Evolutionary conservation across 192 early-diverging fungal genomes (phyloP), one percentile per base, ranked within the genome.

Genomic region (Gryganskiella cystojenkinii): DNA sequence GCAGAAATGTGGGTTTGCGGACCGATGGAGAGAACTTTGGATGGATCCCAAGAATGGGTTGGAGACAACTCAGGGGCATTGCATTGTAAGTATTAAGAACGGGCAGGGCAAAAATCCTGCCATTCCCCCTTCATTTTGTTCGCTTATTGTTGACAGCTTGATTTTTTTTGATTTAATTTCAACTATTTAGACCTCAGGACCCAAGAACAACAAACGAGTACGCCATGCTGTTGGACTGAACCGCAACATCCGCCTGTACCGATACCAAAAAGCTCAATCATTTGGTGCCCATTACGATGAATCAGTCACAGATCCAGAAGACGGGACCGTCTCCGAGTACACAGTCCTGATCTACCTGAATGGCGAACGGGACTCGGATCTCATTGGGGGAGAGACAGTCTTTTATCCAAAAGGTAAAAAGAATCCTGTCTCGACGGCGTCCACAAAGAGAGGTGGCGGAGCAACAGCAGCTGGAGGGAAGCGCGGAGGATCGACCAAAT

Each of bases 241-340:
- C 42, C 82, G 81, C 9, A 87, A 86, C 81, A 86, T 89, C 34
- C 82, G 86, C 9, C 79, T 89, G n/a, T 89, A 89, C 60, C 69
- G 88, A 13, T 89, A 89, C 59, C 83, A 83, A n/a, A 81, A 83
- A 2, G 86, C 86, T 1, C 82, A 89, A 67, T 80, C 82, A 9
- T 89, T 89, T 43, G 88, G 84, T 24, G 82, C 83, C 30, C 88
- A 89, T 66, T 89, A 89, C 22, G 88, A 89, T 59, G 88, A 89
- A 58, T 82, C 83, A 17, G 84, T 87, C 19, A 72, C 71, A 46
- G 86, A 88, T 33, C 76, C 56, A 19, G 83, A 85, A 2, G 79
- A 81, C 8, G 84, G 86, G 4, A 70, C 81, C 30, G 49, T 78
- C 0, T 82, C 84, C 2, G 88, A 89, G 49, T 89, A 86, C 63